Evolutionary conservation across 768 basidiomycete genomes (phyloP).

Genomic region (Leccinum boreale): DNA sequence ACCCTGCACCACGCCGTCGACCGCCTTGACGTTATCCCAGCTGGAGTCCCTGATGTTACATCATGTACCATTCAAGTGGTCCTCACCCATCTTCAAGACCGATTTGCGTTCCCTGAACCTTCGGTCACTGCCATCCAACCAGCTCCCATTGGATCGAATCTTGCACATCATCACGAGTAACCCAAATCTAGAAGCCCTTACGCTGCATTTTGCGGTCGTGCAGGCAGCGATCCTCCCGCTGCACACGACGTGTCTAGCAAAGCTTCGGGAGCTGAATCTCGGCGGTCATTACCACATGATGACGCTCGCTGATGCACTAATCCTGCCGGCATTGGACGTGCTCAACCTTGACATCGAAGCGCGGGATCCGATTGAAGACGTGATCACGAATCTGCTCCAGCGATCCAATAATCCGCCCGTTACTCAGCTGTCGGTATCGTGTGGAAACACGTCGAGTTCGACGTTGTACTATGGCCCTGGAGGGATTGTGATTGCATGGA

Average conservation of each 20-base stretch:
- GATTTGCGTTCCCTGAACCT: constrained; percentile 58
- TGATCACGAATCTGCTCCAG: constrained; percentile 55
- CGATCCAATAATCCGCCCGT: constrained; percentile 60
- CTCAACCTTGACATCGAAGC: constrained; percentile 70
- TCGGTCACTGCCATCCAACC: constrained; percentile 59
- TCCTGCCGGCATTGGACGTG: constrained; percentile 53
- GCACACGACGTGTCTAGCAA: constrained; percentile 46
- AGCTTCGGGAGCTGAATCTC: constrained; percentile 53
- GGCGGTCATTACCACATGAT: constrained; percentile 67
- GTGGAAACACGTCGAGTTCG: constrained; percentile 38
- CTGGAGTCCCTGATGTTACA: constrained; percentile 62
- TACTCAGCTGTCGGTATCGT: constrained; percentile 59
- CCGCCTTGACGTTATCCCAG: constrained; percentile 39
- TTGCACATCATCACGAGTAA: constrained; percentile 63
- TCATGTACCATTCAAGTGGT: constrained; percentile 75
- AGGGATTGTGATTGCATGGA: constrained; percentile 63
- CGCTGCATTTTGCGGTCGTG: constrained; percentile 60
- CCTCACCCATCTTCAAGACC: constrained; percentile 65
- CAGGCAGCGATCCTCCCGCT: constrained; percentile 64
- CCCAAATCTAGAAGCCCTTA: constrained; percentile 50
- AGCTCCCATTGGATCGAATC: constrained; percentile 65
- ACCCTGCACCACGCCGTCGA: constrained; percentile 44
- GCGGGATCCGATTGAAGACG: constrained; percentile 73
- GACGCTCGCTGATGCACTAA: constrained; percentile 57
- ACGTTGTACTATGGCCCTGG: constrained; percentile 58